Evolutionary conservation across 495 filamentous ascomycete species (phyloP), one percentile per base, ranked within the genome.

Genomic region (Xylaria telfairii): DNA sequence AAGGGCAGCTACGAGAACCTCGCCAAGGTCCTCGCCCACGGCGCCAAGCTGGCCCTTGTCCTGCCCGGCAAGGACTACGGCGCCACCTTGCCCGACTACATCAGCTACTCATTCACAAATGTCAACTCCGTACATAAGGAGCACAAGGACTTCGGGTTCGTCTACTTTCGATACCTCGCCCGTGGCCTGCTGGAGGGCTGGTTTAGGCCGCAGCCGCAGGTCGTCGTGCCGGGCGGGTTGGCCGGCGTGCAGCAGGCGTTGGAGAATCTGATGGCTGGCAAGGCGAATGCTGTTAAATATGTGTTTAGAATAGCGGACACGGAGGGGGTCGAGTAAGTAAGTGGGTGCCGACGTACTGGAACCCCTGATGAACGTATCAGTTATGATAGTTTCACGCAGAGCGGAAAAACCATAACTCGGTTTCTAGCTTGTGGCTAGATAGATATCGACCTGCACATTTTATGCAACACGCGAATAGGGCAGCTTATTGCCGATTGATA

Each of bases 231-330:
- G 0, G 85, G 88, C 13, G 92, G 91, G 0, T 70, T 94, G 67
- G 81, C 73, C 10, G 90, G 90, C 0, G 72, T 93, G 12, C 78
- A 91, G 78, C 76, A 78, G 28, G 90, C 77, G 1, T 71, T 94
- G 75, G 75, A 76, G 69, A 83, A 89, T 67, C 76, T 93, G 71
- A 86, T 86, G 77, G 84, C 75, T 13, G 92, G 91, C 0, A 90
- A 88, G 72, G 90, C 87, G 57, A 89, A 87, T 65, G 91, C 85
- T 19, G 81, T 87, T 0, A 94, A 94, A 76, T 92, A 91, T 80
- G 87, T 93, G 2, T 89, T 91, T 67, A 78, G 88, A 39, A 88
- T 94, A 79, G 87, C 72, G 54, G 90, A 93, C 44, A 92, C 90
- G 30, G 80, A 82, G 69, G 79, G 81, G 4, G 75, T 81, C 15